Evolutionary conservation across 2,329 filamentous ascomycete genomes (phyloP).

Genomic region (Capronia epimyces): DNA sequence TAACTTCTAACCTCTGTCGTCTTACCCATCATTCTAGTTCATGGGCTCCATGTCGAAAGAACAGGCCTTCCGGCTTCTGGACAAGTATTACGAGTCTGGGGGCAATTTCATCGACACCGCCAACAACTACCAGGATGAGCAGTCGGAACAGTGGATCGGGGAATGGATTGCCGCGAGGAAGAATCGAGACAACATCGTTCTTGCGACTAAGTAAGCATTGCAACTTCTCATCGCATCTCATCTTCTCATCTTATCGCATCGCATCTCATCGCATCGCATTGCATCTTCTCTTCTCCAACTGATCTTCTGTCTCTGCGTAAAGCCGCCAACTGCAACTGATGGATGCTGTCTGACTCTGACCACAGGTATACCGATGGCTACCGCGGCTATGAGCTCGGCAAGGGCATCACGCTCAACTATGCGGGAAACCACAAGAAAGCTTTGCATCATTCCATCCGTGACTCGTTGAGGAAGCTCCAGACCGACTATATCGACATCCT

Average conservation of each 20-base stretch:
- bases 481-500: conserved; percentile 36
- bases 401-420: conserved; percentile 38
- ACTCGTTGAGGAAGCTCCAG: conserved; percentile 32
- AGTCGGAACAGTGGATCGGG: conserved; percentile 61
- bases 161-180: conserved; percentile 46
- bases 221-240: too few relatives aligned
- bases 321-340: too few relatives aligned
- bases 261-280: too few relatives aligned
- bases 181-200: conserved; percentile 48
- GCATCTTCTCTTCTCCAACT: too few relatives aligned
- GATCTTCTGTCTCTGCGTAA: background rate
- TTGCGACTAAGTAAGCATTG: conserved; percentile 50
- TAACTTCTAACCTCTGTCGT: background rate
- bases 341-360: too few relatives aligned
- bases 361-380: conserved; percentile 30
- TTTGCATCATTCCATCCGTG: conserved; percentile 31
- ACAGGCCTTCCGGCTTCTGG: conserved; percentile 57
- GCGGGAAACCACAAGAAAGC: conserved; percentile 37
- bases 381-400: conserved; percentile 32
- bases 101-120: conserved; percentile 69
- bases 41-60: conserved; percentile 63
- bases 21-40: conserved; percentile 34
- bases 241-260: too few relatives aligned
- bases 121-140: conserved; percentile 61
- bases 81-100: conserved; percentile 58